Percentiles rank a stretch among this genome's conserved stretches.
Evolutionary conservation across 495 filamentous ascomycete genomes (phyloP).

Genomic region (Lasiosphaeria ovina): DNA sequence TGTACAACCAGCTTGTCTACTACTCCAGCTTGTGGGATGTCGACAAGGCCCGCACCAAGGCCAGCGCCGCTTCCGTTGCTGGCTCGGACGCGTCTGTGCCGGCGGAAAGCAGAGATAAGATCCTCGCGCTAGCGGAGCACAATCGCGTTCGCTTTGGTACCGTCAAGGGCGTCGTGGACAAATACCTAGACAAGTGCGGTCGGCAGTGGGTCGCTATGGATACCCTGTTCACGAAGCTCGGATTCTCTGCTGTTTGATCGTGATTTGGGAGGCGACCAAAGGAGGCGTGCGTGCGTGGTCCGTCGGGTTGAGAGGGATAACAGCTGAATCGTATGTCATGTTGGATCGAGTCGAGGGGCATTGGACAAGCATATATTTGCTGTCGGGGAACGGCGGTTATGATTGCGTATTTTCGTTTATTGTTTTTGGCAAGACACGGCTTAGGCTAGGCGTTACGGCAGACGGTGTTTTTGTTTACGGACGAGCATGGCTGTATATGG

Average conservation of each 20-base stretch:
- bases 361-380: no score
- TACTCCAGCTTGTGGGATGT: conserved; percentile 85
- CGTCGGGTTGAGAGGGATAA: no score
- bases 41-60: conserved; percentile 66
- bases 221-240: conserved; percentile 67
- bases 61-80: conserved; percentile 28
- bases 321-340: no score
- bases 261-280: neutral
- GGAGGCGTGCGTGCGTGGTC: no score
- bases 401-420: no score
- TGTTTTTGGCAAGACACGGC: no score
- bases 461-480: no score
- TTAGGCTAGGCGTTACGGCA: no score
- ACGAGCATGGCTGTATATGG: no score
- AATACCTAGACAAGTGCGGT: conserved; percentile 89
- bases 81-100: conserved; percentile 33
- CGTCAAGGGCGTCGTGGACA: conserved; percentile 73
- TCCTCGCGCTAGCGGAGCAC: conserved; percentile 69
- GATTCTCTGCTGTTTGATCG: conserved; percentile 37
- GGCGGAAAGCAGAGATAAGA: conserved; percentile 47
- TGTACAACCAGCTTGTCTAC: conserved; percentile 95
- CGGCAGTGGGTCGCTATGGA: conserved; percentile 97
- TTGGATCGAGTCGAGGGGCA: no score
- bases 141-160: conserved; percentile 77
- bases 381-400: no score